A percentile compares a stretch with the other conserved stretches of the same genome.
phyloP scores from a whole-genome alignment of 1,284 basidiomycete genomes.

The Pyrrhoderma lamaoense region DNA sequence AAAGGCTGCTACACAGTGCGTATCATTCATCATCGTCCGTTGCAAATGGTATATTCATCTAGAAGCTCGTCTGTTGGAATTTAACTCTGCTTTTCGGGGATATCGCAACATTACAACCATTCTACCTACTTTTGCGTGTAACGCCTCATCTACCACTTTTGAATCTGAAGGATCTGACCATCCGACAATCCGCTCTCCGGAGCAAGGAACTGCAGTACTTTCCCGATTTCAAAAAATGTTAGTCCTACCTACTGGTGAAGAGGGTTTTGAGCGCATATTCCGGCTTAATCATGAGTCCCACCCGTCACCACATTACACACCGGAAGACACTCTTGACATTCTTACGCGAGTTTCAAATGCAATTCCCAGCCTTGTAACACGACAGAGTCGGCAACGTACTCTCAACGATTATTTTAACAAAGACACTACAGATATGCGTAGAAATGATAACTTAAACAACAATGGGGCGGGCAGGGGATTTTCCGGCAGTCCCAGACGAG shows the following conservation, averaged over 20 bases:
- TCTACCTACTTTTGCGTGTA: too few relatives aligned
- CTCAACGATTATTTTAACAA: too few relatives aligned
- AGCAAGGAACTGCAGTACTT: slow-evolving; percentile 49
- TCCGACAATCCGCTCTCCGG: slow-evolving; percentile 58
- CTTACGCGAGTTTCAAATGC: slow-evolving; percentile 34
- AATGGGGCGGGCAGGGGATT: too few relatives aligned
- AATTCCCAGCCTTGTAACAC: too few relatives aligned
- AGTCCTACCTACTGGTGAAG: slow-evolving; percentile 41
- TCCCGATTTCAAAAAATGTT: slow-evolving; percentile 53
- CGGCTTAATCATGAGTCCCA: slow-evolving; percentile 46
- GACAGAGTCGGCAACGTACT: too few relatives aligned
- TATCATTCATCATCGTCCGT: slow-evolving; percentile 1
- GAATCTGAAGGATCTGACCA: slow-evolving; percentile 58
- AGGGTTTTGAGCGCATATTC: slow-evolving; percentile 56
- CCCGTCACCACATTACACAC: slow-evolving; percentile 39
- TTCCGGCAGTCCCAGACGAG: not conserved
- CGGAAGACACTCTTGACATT: slow-evolving; percentile 42
- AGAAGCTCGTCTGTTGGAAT: not conserved
- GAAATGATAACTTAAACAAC: too few relatives aligned
- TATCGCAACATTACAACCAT: too few relatives aligned
- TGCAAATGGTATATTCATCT: slow-evolving; percentile 15
- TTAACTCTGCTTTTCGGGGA: too few relatives aligned
- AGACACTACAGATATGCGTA: too few relatives aligned
- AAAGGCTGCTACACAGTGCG: slow-evolving; percentile 14
- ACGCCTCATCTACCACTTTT: too few relatives aligned